These are phyloP conservation scores for Xanthoconium stramineum DNA, from an alignment of 768 basidiomycete genomes.

Conservation along the genomic window DNA sequence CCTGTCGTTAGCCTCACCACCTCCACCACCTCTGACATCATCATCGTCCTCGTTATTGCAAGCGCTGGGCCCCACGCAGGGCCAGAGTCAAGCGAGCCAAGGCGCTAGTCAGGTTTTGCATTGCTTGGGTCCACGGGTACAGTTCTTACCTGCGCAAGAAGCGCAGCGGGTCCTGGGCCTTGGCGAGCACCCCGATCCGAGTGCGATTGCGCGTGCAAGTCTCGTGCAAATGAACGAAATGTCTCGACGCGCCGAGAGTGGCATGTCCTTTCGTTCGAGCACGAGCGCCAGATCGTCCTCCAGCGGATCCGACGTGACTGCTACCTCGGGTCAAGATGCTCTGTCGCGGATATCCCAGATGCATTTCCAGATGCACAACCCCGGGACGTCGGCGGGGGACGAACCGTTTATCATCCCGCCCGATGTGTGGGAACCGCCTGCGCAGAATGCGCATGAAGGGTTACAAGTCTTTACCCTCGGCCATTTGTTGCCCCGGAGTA, in stretches of 20 bases:
- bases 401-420: conserved; percentile 29
- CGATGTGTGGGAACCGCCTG: conserved; percentile 25
- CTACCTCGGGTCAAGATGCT: conserved; percentile 38
- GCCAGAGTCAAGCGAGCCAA: conserved; percentile 9
- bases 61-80: conserved; percentile 19
- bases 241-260: conserved; percentile 56
- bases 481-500: conserved; percentile 62
- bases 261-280: conserved; percentile 26
- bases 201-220: conserved; percentile 59
- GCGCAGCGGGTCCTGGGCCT: conserved; percentile 49
- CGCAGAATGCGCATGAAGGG: conserved; percentile 50
- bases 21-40: conserved; percentile 11
- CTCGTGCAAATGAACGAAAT: conserved; percentile 79
- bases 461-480: conserved; percentile 80
- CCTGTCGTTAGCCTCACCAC: conserved; percentile 14
- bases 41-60: conserved; percentile 27
- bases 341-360: conserved; percentile 46
- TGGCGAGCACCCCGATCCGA: conserved; percentile 43
- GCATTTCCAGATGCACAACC: conserved; percentile 43
- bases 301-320: conserved; percentile 13
- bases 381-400: conserved; percentile 25
- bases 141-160: conserved; percentile 56
- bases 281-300: conserved; percentile 16
- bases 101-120: background rate
- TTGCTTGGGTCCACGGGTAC: conserved; percentile 15